Conservation (phyloP, 2,329 filamentous ascomycete species). For the Coniochaeta hoffmannii region DNA sequence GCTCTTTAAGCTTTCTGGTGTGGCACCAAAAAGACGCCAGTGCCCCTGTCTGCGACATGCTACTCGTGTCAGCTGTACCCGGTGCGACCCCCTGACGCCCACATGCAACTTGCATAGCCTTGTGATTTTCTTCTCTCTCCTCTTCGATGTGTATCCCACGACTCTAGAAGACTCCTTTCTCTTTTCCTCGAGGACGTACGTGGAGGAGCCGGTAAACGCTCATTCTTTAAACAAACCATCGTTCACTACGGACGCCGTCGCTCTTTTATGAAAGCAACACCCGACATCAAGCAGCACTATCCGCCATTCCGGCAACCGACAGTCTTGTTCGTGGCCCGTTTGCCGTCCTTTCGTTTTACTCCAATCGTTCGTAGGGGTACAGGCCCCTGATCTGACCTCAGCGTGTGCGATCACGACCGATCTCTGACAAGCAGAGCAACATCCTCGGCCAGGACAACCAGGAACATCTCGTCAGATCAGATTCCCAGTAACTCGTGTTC, state of each 20-base stretch:
- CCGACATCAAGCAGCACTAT: neutral
- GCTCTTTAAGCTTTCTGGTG: neutral
- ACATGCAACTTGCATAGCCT: conserved; percentile 1
- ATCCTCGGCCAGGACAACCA: neutral
- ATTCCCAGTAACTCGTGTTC: neutral
- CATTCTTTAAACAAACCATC: neutral
- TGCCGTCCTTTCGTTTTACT: conserved; percentile 11
- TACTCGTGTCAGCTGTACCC: conserved; percentile 3
- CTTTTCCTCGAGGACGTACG: neutral
- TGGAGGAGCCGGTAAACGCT: neutral
- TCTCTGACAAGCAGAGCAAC: conserved; percentile 4
- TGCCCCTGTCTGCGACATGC: conserved; percentile 1
- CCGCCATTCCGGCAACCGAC: neutral
- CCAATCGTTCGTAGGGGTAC: conserved; percentile 15
- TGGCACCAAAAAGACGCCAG: neutral
- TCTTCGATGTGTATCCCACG: neutral
- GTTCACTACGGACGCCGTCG: neutral
- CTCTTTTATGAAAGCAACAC: neutral
- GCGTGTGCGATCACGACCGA: conserved; percentile 1
- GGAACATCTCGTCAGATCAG: neutral
- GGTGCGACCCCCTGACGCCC: conserved; percentile 1
- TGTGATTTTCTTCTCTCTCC: neutral
- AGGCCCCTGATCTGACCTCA: conserved; percentile 19
- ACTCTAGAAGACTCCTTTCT: neutral
- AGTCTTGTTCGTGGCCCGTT: conserved; percentile 3